phyloP scores from a whole-genome alignment of 257 asterid species.

The Marsdenia floribunda region DNA sequence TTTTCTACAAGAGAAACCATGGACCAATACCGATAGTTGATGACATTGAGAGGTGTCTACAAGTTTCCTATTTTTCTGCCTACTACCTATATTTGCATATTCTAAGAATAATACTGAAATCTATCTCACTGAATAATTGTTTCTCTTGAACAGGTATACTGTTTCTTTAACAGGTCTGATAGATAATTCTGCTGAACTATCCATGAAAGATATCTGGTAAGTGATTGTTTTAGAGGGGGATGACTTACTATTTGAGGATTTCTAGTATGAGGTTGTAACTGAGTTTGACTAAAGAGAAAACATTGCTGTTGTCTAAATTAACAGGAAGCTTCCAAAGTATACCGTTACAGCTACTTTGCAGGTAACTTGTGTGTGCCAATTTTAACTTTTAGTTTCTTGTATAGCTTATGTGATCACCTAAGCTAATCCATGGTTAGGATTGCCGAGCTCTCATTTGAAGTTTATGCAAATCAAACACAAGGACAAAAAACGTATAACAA shows the following conservation, averaged over 20 bases:
- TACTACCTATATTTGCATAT: neutral
- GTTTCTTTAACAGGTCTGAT: conserved; percentile 54
- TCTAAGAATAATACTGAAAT: neutral
- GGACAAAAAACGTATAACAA: too few species aligned
- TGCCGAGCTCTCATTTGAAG: too few species aligned
- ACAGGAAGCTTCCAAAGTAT: conserved; percentile 80
- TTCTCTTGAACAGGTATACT: conserved; percentile 53
- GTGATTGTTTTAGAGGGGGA: conserved; percentile 17
- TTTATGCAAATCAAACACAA: too few species aligned
- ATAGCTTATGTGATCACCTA: neutral
- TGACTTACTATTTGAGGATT: conserved; percentile 1
- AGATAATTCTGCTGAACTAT: conserved; percentile 42
- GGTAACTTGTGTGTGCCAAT: conserved; percentile 28
- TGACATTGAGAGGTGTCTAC: conserved; percentile 53
- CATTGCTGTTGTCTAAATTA: conserved; percentile 20
- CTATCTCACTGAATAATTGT: conserved; percentile 15
- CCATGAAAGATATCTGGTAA: conserved; percentile 85
- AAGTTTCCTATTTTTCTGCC: conserved; percentile 8
- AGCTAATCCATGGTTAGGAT: too few species aligned
- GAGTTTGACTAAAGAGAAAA: neutral
- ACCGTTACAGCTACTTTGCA: conserved; percentile 84
- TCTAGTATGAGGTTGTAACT: neutral
- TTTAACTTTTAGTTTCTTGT: neutral
- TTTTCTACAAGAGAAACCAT: conserved; percentile 93
- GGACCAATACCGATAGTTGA: conserved; percentile 91